These are phyloP conservation scores for Pilobolus umbonatus DNA, from an alignment of 192 early-diverging fungal genomes.

Conservation along the genomic window DNA sequence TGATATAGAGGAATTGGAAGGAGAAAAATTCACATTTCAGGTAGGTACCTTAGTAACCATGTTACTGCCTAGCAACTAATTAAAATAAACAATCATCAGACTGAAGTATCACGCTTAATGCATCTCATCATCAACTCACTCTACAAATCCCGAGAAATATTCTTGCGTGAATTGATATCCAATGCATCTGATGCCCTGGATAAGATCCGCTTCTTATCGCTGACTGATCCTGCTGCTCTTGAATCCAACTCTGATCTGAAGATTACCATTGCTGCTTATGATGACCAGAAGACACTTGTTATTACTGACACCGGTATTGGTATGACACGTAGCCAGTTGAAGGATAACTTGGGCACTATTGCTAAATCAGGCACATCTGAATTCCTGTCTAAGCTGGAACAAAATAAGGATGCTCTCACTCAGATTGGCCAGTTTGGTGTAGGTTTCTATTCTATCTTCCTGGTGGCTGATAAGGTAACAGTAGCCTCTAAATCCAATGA, in stretches of 20 bases:
- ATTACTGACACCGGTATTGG: slow-evolving; percentile 95
- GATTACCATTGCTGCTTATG: slow-evolving; percentile 77
- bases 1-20: slow-evolving; percentile 18
- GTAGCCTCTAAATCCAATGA: slow-evolving; percentile 90
- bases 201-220: slow-evolving; percentile 77
- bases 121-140: slow-evolving; percentile 94
- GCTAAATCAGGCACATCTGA: slow-evolving; percentile 96
- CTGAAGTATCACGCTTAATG: slow-evolving; percentile 88
- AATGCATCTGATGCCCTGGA: slow-evolving; percentile 97
- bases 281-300: slow-evolving; percentile 66
- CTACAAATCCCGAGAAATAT: slow-evolving; percentile 95
- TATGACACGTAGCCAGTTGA: slow-evolving; percentile 87
- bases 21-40: slow-evolving; percentile 31
- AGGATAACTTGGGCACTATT: slow-evolving; percentile 93
- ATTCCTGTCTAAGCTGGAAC: slow-evolving; percentile 76
- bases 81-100: slow-evolving; percentile 37
- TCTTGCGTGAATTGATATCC: slow-evolving; percentile 94
- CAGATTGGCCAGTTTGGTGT: slow-evolving; percentile 99
- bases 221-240: slow-evolving; percentile 66
- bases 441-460: slow-evolving; percentile 97
- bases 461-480: slow-evolving; percentile 91
- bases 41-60: slow-evolving; percentile 8
- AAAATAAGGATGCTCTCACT: slow-evolving; percentile 68
- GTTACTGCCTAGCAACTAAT: neutral
- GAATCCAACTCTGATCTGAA: slow-evolving; percentile 65